These are phyloP conservation scores for Lentinula aciculospora DNA, from an alignment of 768 basidiomycete species.

Conservation along the genomic window DNA sequence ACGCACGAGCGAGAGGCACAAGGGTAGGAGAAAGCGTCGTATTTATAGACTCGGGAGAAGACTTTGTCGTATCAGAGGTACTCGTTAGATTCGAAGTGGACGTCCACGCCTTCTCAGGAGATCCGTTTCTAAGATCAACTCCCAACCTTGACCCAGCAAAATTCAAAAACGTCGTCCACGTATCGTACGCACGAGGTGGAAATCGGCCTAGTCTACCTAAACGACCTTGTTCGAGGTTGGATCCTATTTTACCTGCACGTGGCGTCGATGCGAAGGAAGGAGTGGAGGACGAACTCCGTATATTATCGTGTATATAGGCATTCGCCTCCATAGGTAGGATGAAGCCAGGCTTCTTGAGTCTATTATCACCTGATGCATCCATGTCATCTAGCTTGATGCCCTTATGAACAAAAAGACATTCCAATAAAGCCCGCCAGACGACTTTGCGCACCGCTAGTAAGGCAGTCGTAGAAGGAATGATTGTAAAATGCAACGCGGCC, in stretches of 20 bases:
- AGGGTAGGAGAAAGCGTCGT: not conserved
- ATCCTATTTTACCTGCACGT: slow-evolving; percentile 1
- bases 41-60: not conserved
- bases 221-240: slow-evolving; percentile 23
- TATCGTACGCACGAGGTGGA: slow-evolving; percentile 31
- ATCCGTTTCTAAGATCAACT: not conserved
- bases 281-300: not conserved
- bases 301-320: not conserved
- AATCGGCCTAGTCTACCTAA: slow-evolving; percentile 37
- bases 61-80: not conserved
- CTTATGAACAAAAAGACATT: not conserved
- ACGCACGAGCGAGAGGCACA: not conserved
- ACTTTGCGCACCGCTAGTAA: slow-evolving; percentile 54
- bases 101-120: not conserved
- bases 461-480: slow-evolving; percentile 17
- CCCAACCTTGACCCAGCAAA: slow-evolving; percentile 1
- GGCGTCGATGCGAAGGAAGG: not conserved
- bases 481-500: too few relatives aligned
- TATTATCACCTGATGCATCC: not conserved
- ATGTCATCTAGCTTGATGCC: not conserved
- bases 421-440: slow-evolving; percentile 65
- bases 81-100: not conserved
- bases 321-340: slow-evolving; percentile 14
- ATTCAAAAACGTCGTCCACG: slow-evolving; percentile 35
- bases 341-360: not conserved